Conservation (phyloP, 2,329 filamentous ascomycete species). For the Fonsecaea pedrosoi region DNA sequence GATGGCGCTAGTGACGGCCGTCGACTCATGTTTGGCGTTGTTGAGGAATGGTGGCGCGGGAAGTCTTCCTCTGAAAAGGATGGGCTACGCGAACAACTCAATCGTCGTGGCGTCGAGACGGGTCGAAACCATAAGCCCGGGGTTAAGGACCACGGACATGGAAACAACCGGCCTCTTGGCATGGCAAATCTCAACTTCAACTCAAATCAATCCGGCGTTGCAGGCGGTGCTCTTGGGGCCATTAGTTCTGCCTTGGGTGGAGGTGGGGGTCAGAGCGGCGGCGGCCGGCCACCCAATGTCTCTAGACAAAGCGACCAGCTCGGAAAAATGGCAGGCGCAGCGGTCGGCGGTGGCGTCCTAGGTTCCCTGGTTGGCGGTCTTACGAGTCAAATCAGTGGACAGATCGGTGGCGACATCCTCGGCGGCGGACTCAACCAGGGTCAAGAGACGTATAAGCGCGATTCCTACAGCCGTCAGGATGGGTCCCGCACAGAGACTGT, state of each 20-base stretch:
- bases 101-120: slow-evolving; percentile 75
- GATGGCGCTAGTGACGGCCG: slow-evolving; percentile 77
- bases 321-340: slow-evolving; percentile 63
- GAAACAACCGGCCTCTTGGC: slow-evolving; percentile 78
- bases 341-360: slow-evolving; percentile 68
- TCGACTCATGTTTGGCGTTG: slow-evolving; percentile 75
- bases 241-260: slow-evolving; percentile 38
- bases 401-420: slow-evolving; percentile 62
- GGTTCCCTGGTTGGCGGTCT: slow-evolving; percentile 71
- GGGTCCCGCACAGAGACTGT: slow-evolving; percentile 67
- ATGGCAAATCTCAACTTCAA: slow-evolving; percentile 60
- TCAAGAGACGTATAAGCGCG: slow-evolving; percentile 61
- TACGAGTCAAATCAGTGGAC: slow-evolving; percentile 62
- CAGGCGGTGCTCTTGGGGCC: slow-evolving; percentile 45
- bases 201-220: slow-evolving; percentile 39
- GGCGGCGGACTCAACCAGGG: slow-evolving; percentile 64
- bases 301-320: slow-evolving; percentile 28
- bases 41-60: slow-evolving; percentile 81
- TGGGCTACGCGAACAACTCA: slow-evolving; percentile 75
- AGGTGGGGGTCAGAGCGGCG: slow-evolving; percentile 16
- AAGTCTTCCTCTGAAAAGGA: slow-evolving; percentile 68
- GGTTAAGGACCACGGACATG: slow-evolving; percentile 82
- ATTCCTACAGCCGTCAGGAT: slow-evolving; percentile 61
- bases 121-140: slow-evolving; percentile 88
- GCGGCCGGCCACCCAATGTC: slow-evolving; percentile 25